Conservation (phyloP, 768 basidiomycete species). For the Boletus reticuloceps region DNA sequence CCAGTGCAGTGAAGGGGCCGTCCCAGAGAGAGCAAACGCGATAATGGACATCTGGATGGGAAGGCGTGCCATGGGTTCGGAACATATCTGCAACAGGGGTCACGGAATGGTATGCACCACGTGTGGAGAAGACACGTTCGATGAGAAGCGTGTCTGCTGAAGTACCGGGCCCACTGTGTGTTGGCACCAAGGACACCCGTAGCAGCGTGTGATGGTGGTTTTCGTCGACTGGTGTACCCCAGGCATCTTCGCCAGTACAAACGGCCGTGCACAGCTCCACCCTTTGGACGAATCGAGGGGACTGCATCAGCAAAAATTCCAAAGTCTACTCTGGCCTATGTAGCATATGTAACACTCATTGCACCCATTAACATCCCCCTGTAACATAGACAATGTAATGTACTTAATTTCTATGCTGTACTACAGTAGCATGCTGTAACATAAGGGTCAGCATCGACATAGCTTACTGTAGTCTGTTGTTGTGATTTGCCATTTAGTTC, state of each 20-base stretch:
- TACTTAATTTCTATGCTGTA: too few species aligned
- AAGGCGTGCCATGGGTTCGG: not conserved
- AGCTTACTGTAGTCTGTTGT: too few species aligned
- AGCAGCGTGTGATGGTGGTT: conserved; percentile 11
- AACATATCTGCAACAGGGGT: not conserved
- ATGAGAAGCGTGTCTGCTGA: conserved; percentile 2
- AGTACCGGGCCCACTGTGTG: too few species aligned
- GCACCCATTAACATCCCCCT: too few species aligned
- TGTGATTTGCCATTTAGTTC: too few species aligned
- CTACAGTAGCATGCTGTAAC: too few species aligned
- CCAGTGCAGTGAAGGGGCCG: not conserved
- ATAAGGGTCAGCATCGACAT: too few species aligned
- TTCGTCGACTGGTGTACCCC: not conserved
- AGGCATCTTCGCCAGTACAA: not conserved
- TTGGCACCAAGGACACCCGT: not conserved
- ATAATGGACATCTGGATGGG: conserved; percentile 13
- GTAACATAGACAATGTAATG: too few species aligned
- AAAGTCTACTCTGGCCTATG: too few species aligned
- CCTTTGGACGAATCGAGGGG: conserved; percentile 5
- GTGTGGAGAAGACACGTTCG: conserved; percentile 17
- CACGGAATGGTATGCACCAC: conserved; percentile 5
- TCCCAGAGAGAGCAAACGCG: conserved; percentile 1
- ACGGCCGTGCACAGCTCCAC: conserved; percentile 14
- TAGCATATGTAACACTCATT: too few species aligned
- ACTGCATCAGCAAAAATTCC: too few species aligned